Conservation (phyloP, 2,329 filamentous ascomycete species). For the Herpomyces periplanetae region DNA sequence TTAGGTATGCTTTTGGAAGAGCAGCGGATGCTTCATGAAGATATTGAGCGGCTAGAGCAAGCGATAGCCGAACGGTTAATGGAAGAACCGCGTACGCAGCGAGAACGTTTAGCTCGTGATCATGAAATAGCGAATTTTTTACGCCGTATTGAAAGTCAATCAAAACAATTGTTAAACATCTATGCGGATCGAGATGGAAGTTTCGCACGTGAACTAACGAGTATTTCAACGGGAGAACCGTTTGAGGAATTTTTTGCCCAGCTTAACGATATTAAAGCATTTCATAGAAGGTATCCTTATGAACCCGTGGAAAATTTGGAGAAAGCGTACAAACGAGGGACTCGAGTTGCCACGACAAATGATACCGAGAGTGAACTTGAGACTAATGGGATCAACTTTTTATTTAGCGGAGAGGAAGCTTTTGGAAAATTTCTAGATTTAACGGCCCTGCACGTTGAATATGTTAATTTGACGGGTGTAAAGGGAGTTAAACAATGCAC, state of each 20-base stretch:
- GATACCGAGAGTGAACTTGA: slow-evolving; percentile 20
- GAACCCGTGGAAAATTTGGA: slow-evolving; percentile 85
- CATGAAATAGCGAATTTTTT: slow-evolving; percentile 67
- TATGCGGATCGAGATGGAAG: slow-evolving; percentile 39
- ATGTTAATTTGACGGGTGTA: slow-evolving; percentile 50
- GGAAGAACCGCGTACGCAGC: slow-evolving; percentile 64
- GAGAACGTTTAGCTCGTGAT: slow-evolving; percentile 55
- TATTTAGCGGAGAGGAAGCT: slow-evolving; percentile 84
- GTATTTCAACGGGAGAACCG: slow-evolving; percentile 43
- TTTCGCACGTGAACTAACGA: slow-evolving; percentile 38
- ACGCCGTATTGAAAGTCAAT: slow-evolving; percentile 53
- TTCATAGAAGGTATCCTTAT: slow-evolving; percentile 65
- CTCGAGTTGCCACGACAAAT: too few relatives aligned
- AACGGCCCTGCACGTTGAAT: slow-evolving; percentile 43
- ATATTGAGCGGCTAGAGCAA: slow-evolving; percentile 77
- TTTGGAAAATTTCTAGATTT: slow-evolving; percentile 78
- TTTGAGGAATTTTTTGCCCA: slow-evolving; percentile 76
- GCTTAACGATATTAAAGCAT: slow-evolving; percentile 36
- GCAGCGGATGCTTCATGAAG: slow-evolving; percentile 71
- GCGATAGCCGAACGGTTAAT: slow-evolving; percentile 56
- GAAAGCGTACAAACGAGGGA: slow-evolving; percentile 39
- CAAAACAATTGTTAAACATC: slow-evolving; percentile 33
- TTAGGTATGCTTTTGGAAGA: slow-evolving; percentile 86
- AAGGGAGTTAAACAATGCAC: slow-evolving; percentile 23
- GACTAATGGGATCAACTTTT: slow-evolving; percentile 25